phyloP scores from a whole-genome alignment of 1,284 basidiomycete species.

The Neonothopanus nambi region DNA sequence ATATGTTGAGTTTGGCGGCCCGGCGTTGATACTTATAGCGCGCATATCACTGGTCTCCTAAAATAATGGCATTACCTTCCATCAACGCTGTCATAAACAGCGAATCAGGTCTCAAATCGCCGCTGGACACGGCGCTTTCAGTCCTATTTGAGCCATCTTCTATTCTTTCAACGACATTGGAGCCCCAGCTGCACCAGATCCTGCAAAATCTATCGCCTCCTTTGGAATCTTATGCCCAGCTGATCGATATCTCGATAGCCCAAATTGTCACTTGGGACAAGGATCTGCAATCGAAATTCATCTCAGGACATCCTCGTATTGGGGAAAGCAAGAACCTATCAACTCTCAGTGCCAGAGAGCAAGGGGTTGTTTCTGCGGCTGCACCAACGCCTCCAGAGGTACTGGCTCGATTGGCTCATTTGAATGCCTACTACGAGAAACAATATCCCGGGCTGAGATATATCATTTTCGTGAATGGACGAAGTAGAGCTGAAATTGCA shows the following conservation, averaged over 20 bases:
- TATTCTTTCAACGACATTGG: slow-evolving; percentile 54
- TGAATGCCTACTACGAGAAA: slow-evolving; percentile 79
- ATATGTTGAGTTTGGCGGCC: neutral
- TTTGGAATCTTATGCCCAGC: slow-evolving; percentile 48
- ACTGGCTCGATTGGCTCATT: slow-evolving; percentile 57
- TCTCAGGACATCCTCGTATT: slow-evolving; percentile 85
- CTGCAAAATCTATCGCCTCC: slow-evolving; percentile 25
- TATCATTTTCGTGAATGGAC: slow-evolving; percentile 90
- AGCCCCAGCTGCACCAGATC: slow-evolving; percentile 50
- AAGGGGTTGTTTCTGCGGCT: slow-evolving; percentile 43
- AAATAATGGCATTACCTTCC: neutral
- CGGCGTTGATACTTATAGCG: neutral
- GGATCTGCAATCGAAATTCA: slow-evolving; percentile 64
- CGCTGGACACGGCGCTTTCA: slow-evolving; percentile 46
- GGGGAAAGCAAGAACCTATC: slow-evolving; percentile 79
- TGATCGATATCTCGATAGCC: slow-evolving; percentile 62
- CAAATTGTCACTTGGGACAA: slow-evolving; percentile 59
- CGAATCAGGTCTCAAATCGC: slow-evolving; percentile 24
- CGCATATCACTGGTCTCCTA: no score
- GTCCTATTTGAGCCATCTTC: slow-evolving; percentile 74
- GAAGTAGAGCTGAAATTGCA: slow-evolving; percentile 69
- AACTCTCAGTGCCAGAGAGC: slow-evolving; percentile 75
- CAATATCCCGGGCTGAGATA: slow-evolving; percentile 77
- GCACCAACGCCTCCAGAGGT: slow-evolving; percentile 64
- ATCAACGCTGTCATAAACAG: neutral